Percentiles rank a stretch among this genome's conserved stretches.
Evolutionary conservation across 2,329 filamentous ascomycete genomes (phyloP).

Genomic region (Talaromyces amestolkiae): DNA sequence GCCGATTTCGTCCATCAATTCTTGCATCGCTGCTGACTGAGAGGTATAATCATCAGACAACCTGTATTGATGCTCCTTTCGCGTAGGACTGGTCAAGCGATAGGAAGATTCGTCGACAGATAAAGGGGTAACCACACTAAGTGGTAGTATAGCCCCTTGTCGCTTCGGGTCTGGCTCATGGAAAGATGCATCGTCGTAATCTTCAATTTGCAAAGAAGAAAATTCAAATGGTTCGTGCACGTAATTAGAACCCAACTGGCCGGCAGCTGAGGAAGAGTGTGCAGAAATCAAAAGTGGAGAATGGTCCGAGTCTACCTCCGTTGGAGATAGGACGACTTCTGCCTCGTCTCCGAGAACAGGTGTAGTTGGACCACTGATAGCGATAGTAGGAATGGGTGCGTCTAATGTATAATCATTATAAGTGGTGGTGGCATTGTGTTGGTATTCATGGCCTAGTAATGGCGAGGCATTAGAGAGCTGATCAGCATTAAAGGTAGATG

Average conservation of each 20-base stretch:
- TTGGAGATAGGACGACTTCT: constrained; percentile 29
- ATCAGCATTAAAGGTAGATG: constrained; percentile 31
- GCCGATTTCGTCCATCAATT: constrained; percentile 52
- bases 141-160: constrained; percentile 36
- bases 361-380: constrained; percentile 36
- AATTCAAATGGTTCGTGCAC: constrained; percentile 28
- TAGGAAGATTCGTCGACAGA: constrained; percentile 20
- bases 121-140: constrained; percentile 30
- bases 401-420: constrained; percentile 11
- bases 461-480: constrained; percentile 4
- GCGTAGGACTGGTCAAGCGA: constrained; percentile 1
- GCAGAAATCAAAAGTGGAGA: constrained; percentile 13
- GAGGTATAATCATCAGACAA: constrained; percentile 18
- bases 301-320: constrained; percentile 10
- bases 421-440: neutral
- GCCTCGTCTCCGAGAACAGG: constrained; percentile 35
- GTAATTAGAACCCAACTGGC: constrained; percentile 22
- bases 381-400: constrained; percentile 22
- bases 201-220: constrained; percentile 35
- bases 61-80: constrained; percentile 13
- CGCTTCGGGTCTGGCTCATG: constrained; percentile 38
- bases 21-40: constrained; percentile 39
- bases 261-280: constrained; percentile 23
- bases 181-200: constrained; percentile 25
- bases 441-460: neutral